Percentiles rank a stretch among this genome's conserved stretches.
These are phyloP conservation scores for Gossypium stocksii DNA, from an alignment of 345 rosid species.

Conservation along the genomic window DNA sequence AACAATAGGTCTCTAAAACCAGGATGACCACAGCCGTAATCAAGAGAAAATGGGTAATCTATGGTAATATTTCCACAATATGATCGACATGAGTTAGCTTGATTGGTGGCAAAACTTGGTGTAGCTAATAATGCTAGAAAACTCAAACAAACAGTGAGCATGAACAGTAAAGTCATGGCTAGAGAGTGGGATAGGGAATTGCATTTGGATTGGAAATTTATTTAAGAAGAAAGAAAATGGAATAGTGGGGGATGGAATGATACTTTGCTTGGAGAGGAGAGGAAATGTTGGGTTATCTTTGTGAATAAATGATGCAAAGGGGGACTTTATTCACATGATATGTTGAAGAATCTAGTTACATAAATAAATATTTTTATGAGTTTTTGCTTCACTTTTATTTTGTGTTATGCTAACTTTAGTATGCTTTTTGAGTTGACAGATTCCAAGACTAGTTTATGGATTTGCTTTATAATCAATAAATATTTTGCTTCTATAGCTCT, in stretches of 20 bases:
- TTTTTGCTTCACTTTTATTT: background rate
- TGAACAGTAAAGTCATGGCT: constrained; percentile 22
- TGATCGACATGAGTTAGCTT: constrained; percentile 49
- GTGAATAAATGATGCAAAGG: background rate
- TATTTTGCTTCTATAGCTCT: no score
- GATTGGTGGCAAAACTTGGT: constrained; percentile 12
- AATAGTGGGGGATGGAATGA: constrained; percentile 10
- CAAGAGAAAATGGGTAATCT: constrained; percentile 72
- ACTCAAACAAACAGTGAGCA: constrained; percentile 2
- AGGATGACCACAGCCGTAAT: constrained; percentile 84
- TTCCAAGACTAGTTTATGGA: background rate
- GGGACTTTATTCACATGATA: constrained; percentile 11
- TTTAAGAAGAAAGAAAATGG: background rate
- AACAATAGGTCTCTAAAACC: constrained; percentile 76
- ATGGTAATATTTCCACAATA: constrained; percentile 79
- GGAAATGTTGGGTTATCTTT: background rate
- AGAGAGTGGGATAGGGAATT: background rate
- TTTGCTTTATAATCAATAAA: background rate
- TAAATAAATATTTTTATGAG: background rate
- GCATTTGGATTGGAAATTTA: no score
- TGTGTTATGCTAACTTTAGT: background rate
- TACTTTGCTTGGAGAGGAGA: constrained; percentile 40
- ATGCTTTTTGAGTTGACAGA: constrained; percentile 10
- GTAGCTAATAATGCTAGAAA: constrained; percentile 17
- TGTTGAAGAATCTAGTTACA: background rate